Conservation (phyloP, 768 basidiomycete species). For the Lentinus tigrinus region DNA sequence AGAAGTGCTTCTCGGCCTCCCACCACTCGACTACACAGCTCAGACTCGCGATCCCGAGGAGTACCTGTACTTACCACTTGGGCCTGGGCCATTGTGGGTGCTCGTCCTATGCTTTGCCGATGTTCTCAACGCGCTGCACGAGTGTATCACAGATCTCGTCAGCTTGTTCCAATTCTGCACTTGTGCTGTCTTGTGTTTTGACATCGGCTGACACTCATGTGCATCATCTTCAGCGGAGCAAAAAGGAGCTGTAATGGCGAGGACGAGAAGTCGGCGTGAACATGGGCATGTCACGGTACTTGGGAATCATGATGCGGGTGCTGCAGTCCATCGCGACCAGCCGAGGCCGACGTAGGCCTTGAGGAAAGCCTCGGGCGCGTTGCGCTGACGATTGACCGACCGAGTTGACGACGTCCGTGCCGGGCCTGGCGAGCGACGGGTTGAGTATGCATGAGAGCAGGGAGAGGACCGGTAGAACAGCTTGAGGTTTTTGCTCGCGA, state of each 20-base stretch:
- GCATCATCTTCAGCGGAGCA: no score
- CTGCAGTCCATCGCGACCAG: no score
- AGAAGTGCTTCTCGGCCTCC: constrained; percentile 99
- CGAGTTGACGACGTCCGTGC: constrained; percentile 92
- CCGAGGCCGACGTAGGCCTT: constrained; percentile 92
- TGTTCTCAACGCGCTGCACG: constrained; percentile 86
- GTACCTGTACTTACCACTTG: constrained; percentile 96
- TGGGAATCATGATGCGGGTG: no score
- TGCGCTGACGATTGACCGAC: constrained; percentile 93
- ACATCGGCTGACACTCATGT: no score
- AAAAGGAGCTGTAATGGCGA: no score
- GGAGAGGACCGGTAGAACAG: constrained; percentile 89
- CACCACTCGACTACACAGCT: constrained; percentile 99
- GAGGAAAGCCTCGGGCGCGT: constrained; percentile 89
- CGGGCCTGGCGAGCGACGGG: constrained; percentile 94
- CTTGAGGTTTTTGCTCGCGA: constrained; percentile 60
- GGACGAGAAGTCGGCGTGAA: no score
- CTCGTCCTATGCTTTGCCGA: constrained; percentile 96
- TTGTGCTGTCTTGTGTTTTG: no score
- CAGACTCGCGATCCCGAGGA: constrained; percentile 93
- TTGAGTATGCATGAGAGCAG: constrained; percentile 97
- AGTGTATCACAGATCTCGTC: constrained; percentile 89
- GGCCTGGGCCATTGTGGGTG: constrained; percentile 98
- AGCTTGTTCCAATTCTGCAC: no score
- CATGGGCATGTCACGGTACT: no score